Base-by-base conservation (phyloP, 768 basidiomycete genomes). In the Pilatotrama ljubarskyi region DNA sequence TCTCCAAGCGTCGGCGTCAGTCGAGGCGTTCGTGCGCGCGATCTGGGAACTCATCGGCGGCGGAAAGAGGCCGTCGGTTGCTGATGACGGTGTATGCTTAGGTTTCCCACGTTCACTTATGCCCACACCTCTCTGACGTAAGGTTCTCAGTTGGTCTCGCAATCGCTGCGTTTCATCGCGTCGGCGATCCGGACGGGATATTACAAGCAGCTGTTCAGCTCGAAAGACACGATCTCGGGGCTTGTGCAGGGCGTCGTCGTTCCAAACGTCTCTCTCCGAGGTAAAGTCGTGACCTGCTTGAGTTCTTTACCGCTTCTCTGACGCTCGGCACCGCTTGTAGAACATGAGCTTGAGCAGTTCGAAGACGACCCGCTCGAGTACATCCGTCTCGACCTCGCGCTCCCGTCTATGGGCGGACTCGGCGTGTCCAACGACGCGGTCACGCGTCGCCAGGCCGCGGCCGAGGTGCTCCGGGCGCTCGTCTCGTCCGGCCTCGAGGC, bases 361-460 rank as follows among this genome's bases (percentile, higher is more conserved):
- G 95, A 97, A 74, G 97, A 98, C 61, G 95, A 97, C 65, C 95
- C 97, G 0, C 82, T 96, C 38, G 96, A 98, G 70, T 98, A 90
- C 71, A 91, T 98, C 66, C 87, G 93, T 20, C 81, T 92, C 41
- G 94, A 96, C 68, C 78, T 96, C 25, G 81, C 94, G 14, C 76
- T 83, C 67, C 81, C 79, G 55, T 86, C 89, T 57, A 72, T 79
- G 36, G 67, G 66, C 42, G 69, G 68, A 2, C 74, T 73, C 41
- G 75, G 74, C 68, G 63, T 83, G 61, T 59, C 83, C 25, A 75
- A 83, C 55, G 95, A 95, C 67, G 82, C 84, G 26, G 85, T 90
- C 42, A 98, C 95, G 0, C 84, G 95, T 29, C 80, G 96, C 40
- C 93, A 97, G 67, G 91, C 96, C 2, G 96, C 95, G 0, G 94